Base-by-base conservation (phyloP, 1,139 yeast genomes). In the Pichia terricola region DNA sequence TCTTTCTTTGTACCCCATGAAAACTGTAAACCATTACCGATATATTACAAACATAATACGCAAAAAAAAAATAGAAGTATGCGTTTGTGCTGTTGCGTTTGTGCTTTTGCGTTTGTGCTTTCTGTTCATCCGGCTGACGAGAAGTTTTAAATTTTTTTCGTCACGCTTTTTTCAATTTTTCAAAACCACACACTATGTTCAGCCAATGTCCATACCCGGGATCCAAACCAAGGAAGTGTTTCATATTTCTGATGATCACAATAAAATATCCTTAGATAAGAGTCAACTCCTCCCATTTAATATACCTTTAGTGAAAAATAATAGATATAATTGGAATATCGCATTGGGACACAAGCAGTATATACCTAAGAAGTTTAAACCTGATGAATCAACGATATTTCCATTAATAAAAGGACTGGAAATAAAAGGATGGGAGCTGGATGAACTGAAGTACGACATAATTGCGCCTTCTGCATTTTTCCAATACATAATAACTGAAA, bases 391-490 rank as follows among this genome's bases (percentile, higher is more conserved):
- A 8, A 45, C 46, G 9, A 39, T 44, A 4, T 8, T 26, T 16
- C 28, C 27, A 27, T 28, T 11, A 28, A n/a, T 7, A 22, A 26
- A 5, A 11, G 28, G 6, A 5, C 5, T 4, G 9, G 7, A 3
- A 28, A 11, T 9, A 26, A 26, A 9, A 25, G 16, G 11, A 3
- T 35, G 10, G 9, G 5, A 37, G 3, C 28, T 42, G 7, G 31
- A 42, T 25, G 11, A 30, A 8, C 8, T 11, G 11, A 33, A 28
- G 7, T 44, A 36, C 25, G 31, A 42, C 6, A 25, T 50, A 2
- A 36, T 50, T 28, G 36, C 46, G 7, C 51, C 46, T 10, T 46
- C 51, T 4, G 40, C 50, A 3, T 48, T 50, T 40, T 50, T 46
- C 11, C 53, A 50, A 35, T 48, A 40, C 25, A 38, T 41, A 25